Conservation (phyloP, 495 filamentous ascomycete species). For the Aspergillus conjunctus region DNA sequence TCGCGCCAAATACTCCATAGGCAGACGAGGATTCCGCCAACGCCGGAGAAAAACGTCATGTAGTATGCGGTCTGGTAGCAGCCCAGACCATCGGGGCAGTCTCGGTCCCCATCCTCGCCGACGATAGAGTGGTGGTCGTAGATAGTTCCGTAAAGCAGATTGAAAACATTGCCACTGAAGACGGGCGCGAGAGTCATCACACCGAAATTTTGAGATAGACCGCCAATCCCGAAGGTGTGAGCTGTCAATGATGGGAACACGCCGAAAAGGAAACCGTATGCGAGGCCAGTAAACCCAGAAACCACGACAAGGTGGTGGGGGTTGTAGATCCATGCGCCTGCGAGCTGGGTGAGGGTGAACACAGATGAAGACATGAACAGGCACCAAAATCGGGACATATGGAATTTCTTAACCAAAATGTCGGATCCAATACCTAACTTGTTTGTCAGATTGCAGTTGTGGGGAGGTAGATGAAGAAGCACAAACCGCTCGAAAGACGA, state of each 20-base stretch:
- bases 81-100: constrained; percentile 75
- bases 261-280: constrained; percentile 93
- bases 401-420: constrained; percentile 75
- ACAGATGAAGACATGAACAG: constrained; percentile 73
- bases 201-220: constrained; percentile 92
- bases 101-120: constrained; percentile 64
- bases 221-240: constrained; percentile 86
- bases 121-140: constrained; percentile 78
- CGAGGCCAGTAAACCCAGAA: constrained; percentile 81
- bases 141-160: constrained; percentile 75
- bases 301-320: constrained; percentile 77
- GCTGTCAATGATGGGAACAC: constrained; percentile 91
- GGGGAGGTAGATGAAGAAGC: neutral
- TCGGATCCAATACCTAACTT: constrained; percentile 81
- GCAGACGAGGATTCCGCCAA: constrained; percentile 67
- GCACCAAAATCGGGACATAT: constrained; percentile 86
- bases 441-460: constrained; percentile 4
- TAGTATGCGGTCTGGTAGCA: constrained; percentile 85
- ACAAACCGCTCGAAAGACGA: constrained; percentile 71
- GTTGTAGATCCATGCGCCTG: constrained; percentile 75
- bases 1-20: constrained; percentile 79
- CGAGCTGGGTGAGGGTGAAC: constrained; percentile 81
- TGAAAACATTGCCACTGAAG: constrained; percentile 86
- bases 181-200: constrained; percentile 88
- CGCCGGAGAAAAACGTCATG: constrained; percentile 75